Evolutionary conservation across 106 monocot species (phyloP).

Genomic region (Triglochin maritima): DNA sequence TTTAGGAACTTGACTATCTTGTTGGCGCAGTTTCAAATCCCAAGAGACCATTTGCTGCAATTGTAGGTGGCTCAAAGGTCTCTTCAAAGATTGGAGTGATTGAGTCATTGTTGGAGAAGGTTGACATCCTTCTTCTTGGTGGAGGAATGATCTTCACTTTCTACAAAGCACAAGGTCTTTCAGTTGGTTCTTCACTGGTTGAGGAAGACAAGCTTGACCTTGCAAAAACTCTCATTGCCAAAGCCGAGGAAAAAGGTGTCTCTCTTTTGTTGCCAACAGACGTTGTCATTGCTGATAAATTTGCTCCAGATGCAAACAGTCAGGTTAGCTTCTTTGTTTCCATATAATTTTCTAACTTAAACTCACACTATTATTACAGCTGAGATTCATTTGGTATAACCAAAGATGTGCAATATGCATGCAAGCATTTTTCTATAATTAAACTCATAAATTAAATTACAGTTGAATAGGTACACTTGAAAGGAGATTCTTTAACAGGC

Average conservation of each 20-base stretch:
- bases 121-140: conserved; percentile 23
- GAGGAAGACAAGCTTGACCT: conserved; percentile 30
- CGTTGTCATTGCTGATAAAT: conserved; percentile 24
- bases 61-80: conserved; percentile 31
- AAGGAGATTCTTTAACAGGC: neutral
- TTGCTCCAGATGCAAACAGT: conserved; percentile 29
- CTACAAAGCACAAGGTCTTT: conserved; percentile 29
- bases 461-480: neutral
- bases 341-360: neutral
- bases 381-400: too few species aligned
- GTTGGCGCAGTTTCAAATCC: conserved; percentile 29
- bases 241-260: conserved; percentile 23
- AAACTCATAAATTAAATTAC: neutral
- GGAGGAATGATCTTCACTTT: conserved; percentile 35
- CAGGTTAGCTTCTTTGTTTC: conserved; percentile 10
- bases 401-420: too few species aligned
- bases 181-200: conserved; percentile 24
- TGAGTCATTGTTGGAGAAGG: conserved; percentile 28
- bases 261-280: conserved; percentile 27
- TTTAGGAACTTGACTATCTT: conserved; percentile 32
- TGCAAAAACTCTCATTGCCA: conserved; percentile 18
- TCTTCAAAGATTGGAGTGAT: conserved; percentile 31
- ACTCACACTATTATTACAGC: too few species aligned
- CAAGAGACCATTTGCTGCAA: conserved; percentile 30
- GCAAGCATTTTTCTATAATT: too few species aligned